A percentile compares a stretch with the other conserved stretches of the same genome.
These are phyloP conservation scores for Cetraspora pellucida DNA, from an alignment of 192 early-diverging fungal genomes.

Conservation along the genomic window DNA sequence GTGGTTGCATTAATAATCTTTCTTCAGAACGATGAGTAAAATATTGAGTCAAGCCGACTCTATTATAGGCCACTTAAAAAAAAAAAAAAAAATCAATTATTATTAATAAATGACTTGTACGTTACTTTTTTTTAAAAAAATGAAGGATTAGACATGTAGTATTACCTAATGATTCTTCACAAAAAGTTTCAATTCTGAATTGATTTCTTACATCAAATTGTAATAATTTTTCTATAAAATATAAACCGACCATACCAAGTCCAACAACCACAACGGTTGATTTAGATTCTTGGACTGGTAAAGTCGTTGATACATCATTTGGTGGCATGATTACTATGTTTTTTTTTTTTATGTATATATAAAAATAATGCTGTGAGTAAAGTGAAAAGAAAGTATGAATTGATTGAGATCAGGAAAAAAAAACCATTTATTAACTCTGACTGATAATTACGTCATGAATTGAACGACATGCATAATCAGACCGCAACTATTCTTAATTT, in stretches of 20 bases:
- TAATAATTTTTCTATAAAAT: slow-evolving; percentile 64
- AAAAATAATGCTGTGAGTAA: too few relatives aligned
- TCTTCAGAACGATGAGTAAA: slow-evolving; percentile 55
- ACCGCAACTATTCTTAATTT: too few relatives aligned
- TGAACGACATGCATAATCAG: too few relatives aligned
- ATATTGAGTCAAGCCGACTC: slow-evolving; percentile 67
- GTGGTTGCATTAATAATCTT: slow-evolving; percentile 49
- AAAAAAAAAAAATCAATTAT: background rate
- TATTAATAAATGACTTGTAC: background rate
- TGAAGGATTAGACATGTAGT: background rate
- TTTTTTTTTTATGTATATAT: background rate
- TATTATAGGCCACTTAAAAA: slow-evolving; percentile 61
- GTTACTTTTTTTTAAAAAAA: background rate
- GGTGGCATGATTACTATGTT: background rate
- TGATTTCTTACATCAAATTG: slow-evolving; percentile 52
- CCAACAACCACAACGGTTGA: slow-evolving; percentile 57
- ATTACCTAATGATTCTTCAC: slow-evolving; percentile 55
- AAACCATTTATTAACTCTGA: too few relatives aligned
- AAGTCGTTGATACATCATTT: background rate
- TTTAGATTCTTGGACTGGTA: background rate
- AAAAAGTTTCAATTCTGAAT: slow-evolving; percentile 55
- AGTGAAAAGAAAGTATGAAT: too few relatives aligned
- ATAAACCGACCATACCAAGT: slow-evolving; percentile 71
- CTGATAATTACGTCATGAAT: too few relatives aligned
- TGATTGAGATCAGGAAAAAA: too few relatives aligned